Conservation (phyloP, 1,139 yeast genomes). For the Magnusiomyces fungicola region DNA sequence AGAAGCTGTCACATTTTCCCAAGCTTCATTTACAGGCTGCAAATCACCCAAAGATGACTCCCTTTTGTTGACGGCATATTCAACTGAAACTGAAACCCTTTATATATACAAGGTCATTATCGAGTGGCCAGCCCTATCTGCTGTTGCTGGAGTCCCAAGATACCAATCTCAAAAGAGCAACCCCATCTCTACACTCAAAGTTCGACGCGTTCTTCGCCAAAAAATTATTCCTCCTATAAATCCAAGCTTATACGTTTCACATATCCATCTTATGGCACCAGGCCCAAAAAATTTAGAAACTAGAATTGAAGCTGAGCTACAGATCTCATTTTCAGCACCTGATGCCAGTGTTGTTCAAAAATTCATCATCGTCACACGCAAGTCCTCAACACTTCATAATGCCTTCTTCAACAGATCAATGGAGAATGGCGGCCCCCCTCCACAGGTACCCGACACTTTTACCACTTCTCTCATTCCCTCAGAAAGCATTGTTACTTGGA, state of each 20-base stretch:
- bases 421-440: background rate
- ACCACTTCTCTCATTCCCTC: constrained; percentile 6
- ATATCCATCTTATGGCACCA: constrained; percentile 25
- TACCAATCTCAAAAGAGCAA: background rate
- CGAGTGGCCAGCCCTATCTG: constrained; percentile 47
- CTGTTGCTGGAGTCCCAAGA: constrained; percentile 8
- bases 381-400: constrained; percentile 30
- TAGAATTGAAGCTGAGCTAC: constrained; percentile 36
- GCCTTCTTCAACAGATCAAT: constrained; percentile 24
- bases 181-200: constrained; percentile 10
- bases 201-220: constrained; percentile 10
- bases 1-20: constrained; percentile 26
- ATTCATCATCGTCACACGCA: constrained; percentile 21
- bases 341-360: constrained; percentile 20
- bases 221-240: constrained; percentile 12
- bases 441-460: background rate
- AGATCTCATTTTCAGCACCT: constrained; percentile 27
- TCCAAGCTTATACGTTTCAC: constrained; percentile 22
- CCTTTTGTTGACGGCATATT: constrained; percentile 45
- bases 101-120: constrained; percentile 43
- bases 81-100: constrained; percentile 37
- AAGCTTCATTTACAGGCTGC: constrained; percentile 55
- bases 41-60: constrained; percentile 36
- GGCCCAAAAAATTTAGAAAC: constrained; percentile 25
- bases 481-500: constrained; percentile 4